Evolutionary conservation across 257 asterid genomes (phyloP).

Genomic region (Solanum tacnaense): DNA sequence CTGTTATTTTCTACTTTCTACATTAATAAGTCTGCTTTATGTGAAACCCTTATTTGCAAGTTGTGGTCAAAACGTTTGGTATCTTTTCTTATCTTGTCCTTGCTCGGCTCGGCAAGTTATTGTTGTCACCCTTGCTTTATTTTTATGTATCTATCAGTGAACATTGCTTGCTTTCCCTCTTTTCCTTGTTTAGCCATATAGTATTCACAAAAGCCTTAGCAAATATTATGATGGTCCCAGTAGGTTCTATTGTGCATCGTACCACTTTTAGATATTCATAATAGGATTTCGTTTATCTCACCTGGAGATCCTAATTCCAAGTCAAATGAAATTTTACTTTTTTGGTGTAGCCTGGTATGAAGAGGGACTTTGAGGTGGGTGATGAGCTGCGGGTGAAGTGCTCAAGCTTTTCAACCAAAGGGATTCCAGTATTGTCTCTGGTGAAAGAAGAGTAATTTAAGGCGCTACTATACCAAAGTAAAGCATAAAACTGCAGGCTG

Average conservation of each 20-base stretch:
- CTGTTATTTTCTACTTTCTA: neutral
- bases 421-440: constrained; percentile 75
- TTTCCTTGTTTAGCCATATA: neutral
- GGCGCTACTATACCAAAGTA: neutral
- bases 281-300: neutral
- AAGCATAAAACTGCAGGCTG: neutral
- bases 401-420: constrained; percentile 73
- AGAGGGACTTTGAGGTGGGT: constrained; percentile 50
- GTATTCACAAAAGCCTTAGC: neutral
- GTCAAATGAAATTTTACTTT: neutral
- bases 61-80: neutral
- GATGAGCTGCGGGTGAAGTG: constrained; percentile 63
- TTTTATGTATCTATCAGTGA: neutral
- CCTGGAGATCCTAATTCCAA: neutral
- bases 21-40: neutral
- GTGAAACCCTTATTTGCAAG: neutral
- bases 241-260: neutral
- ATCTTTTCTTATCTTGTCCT: neutral
- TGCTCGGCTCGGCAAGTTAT: neutral
- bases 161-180: neutral
- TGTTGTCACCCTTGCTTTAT: neutral
- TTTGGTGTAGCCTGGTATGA: constrained; percentile 35
- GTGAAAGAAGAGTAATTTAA: constrained; percentile 18
- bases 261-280: neutral
- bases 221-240: neutral